Evolutionary conservation across 148 eudicot species (phyloP).

Genomic region (Oxyria digyna): DNA sequence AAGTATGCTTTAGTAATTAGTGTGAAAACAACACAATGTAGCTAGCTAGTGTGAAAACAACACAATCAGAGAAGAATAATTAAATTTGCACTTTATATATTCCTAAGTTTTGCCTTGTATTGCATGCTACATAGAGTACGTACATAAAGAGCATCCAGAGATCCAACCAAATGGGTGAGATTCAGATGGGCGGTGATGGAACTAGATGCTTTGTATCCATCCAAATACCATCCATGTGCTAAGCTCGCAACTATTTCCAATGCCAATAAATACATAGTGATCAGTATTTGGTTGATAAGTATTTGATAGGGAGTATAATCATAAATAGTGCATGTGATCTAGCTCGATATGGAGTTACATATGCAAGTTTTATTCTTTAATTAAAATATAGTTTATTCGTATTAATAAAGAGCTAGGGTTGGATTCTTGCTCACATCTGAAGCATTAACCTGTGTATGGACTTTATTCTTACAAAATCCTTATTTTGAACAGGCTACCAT

Average conservation of each 20-base stretch:
- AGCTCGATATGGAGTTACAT: no score
- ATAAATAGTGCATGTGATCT: not conserved
- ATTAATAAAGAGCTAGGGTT: not conserved
- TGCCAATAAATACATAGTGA: not conserved
- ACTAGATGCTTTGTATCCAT: constrained; percentile 2
- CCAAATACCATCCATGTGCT: constrained; percentile 4
- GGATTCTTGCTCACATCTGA: constrained; percentile 3
- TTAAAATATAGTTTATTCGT: not conserved
- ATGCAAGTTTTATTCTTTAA: no score
- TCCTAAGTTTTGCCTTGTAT: not conserved
- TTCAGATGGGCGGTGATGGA: constrained; percentile 2
- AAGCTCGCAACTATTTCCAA: not conserved
- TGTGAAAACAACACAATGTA: no score
- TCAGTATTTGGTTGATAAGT: not conserved
- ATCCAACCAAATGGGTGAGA: not conserved
- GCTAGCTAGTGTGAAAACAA: no score
- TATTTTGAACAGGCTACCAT: no score
- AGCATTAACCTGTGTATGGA: not conserved
- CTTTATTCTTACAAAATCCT: not conserved
- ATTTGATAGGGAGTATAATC: not conserved
- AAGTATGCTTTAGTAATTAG: no score
- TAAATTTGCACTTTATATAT: not conserved
- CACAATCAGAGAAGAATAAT: not conserved
- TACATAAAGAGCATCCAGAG: not conserved
- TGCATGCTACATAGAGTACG: not conserved